phyloP scores from a whole-genome alignment of 2,329 filamentous ascomycete genomes.

The Alternaria hordeiaustralica region DNA sequence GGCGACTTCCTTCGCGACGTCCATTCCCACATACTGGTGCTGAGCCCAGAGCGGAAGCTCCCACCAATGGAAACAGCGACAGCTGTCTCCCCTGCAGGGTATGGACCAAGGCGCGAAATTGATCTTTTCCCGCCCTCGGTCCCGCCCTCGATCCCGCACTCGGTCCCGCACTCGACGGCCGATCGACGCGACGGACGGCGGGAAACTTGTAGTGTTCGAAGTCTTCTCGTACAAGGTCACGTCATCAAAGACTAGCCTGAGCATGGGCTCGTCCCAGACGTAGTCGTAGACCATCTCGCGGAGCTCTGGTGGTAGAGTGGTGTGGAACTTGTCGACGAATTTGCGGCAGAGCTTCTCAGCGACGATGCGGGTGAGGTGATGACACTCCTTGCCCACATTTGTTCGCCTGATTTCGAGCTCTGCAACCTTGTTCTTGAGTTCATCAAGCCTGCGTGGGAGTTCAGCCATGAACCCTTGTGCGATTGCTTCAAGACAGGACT shows the following conservation, averaged over 20 bases:
- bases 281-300: neutral
- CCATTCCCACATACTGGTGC: neutral
- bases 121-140: neutral
- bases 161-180: neutral
- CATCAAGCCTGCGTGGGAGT: neutral
- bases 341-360: neutral
- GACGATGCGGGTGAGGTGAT: neutral
- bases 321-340: neutral
- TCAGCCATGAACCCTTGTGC: neutral
- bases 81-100: neutral
- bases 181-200: neutral
- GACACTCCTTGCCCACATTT: neutral
- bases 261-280: neutral
- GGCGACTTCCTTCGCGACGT: neutral
- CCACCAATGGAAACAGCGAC: neutral
- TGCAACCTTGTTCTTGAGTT: neutral
- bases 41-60: neutral
- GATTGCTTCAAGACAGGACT: neutral
- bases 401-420: neutral
- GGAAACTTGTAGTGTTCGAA: neutral
- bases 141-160: too few relatives aligned
- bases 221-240: neutral
- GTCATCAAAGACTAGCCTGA: neutral
- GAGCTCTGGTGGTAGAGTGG: neutral
- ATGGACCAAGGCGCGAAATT: neutral